A percentile compares a stretch with the other conserved stretches of the same genome.
Evolutionary conservation across 2,329 filamentous ascomycete species (phyloP).

Genomic region (Neonectria ditissima): DNA sequence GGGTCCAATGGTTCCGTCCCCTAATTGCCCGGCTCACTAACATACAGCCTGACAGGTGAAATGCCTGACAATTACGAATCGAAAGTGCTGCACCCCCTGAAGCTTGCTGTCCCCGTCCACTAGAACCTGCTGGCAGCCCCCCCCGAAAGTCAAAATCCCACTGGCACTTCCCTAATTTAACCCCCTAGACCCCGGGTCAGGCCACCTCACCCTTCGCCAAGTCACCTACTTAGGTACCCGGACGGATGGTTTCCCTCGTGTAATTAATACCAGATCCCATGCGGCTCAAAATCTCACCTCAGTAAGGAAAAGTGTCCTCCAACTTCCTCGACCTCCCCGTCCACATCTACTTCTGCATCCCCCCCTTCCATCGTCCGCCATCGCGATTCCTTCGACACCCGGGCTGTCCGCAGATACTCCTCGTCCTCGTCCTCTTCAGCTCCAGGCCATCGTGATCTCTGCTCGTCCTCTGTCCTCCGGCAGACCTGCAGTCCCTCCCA

Average conservation of each 20-base stretch:
- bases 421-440: conserved; percentile 2
- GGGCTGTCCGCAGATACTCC: background rate
- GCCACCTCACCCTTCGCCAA: background rate
- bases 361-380: background rate
- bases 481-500: conserved; percentile 14
- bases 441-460: conserved; percentile 17
- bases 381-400: conserved; percentile 2
- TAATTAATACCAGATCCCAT: conserved; percentile 5
- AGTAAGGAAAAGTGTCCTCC: conserved; percentile 5
- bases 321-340: background rate
- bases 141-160: background rate
- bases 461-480: conserved; percentile 8
- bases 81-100: conserved; percentile 3
- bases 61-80: background rate
- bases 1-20: background rate
- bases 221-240: too few species aligned
- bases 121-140: conserved; percentile 14
- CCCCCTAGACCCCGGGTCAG: background rate
- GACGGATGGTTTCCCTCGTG: background rate
- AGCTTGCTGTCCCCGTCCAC: background rate
- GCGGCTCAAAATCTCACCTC: conserved; percentile 9
- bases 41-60: background rate
- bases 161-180: conserved; percentile 4
- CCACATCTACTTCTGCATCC: background rate
- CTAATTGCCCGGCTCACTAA: background rate